Percentiles rank a stretch among this genome's conserved stretches.
These are phyloP conservation scores for Fusarium buxicola DNA, from an alignment of 2,329 filamentous ascomycete genomes.

Conservation along the genomic window DNA sequence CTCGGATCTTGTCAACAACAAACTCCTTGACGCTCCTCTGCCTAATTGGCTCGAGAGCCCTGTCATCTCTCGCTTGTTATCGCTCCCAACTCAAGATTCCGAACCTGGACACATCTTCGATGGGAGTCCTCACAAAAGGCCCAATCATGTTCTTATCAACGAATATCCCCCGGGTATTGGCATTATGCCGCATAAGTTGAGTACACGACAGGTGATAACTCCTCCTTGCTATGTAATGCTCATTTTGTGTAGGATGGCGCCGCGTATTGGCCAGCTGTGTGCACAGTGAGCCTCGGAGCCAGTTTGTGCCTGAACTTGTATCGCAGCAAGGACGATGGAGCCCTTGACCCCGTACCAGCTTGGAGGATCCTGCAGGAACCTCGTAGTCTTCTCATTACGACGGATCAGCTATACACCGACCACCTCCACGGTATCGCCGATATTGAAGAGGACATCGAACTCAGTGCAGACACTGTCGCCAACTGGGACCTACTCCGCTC, in stretches of 20 bases:
- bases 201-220: constrained; percentile 43
- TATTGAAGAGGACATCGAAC: constrained; percentile 71
- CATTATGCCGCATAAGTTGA: constrained; percentile 92
- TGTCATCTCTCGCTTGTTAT: constrained; percentile 70
- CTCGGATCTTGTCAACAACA: constrained; percentile 82
- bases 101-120: constrained; percentile 60
- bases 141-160: constrained; percentile 95
- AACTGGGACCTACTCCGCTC: constrained; percentile 78
- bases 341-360: constrained; percentile 62
- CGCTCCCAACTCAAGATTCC: constrained; percentile 56
- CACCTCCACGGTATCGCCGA: constrained; percentile 82
- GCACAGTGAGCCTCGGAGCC: constrained; percentile 87
- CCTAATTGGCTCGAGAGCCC: constrained; percentile 81
- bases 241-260: constrained; percentile 72
- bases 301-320: constrained; percentile 83
- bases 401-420: constrained; percentile 73
- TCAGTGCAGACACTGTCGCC: constrained; percentile 70
- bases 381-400: constrained; percentile 81
- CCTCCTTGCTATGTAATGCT: constrained; percentile 42
- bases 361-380: constrained; percentile 83
- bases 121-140: constrained; percentile 76
- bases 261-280: constrained; percentile 89
- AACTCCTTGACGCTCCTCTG: constrained; percentile 78
- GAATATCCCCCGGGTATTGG: constrained; percentile 89
- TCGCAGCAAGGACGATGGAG: constrained; percentile 70